Base-by-base conservation (phyloP, 805 yeast genomes). In the Candida patagonica region DNA sequence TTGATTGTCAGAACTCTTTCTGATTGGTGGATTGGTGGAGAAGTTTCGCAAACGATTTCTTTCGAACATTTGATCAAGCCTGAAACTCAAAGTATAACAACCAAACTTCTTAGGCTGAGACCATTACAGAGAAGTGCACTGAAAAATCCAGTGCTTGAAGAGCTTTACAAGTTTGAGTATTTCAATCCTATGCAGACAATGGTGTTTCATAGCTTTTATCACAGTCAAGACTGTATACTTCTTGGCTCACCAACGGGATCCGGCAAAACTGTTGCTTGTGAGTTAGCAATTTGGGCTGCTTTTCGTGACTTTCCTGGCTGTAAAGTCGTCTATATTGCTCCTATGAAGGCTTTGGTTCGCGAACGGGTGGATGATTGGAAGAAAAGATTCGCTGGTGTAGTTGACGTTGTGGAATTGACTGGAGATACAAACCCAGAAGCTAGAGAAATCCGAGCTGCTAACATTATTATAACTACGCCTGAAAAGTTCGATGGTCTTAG, bases 201-300 rank as follows among this genome's bases (percentile, higher is more conserved):
- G 97, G 74, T 81, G 0, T 92, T 92, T 63, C 95, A 88, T 55
- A 74, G 95, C 0, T 62, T 92, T 34, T 92, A 88, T 62, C 78
- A 92, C 58, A 64, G 80, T 1, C 74, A 81, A 46, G 71, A 80
- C 1, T 83, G 82, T 56, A 88, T 81, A 0, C 83, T 92, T 59
- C 84, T 92, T 33, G 99, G 99, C 7, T 87, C 97, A 0, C 99
- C 99, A 2, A 92, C 98, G 2, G 98, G 98, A 19, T 89, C 96
- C 0, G 99, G 99, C 50, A 92, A 92, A 60, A 92, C 98, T 0
- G 81, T 92, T 25, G 97, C 94, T 22, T 95, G 97, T 0, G 99
- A 92, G 56, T 62, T 92, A 41, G 97, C 97, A 0, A 84, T 92
- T 12, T 92, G 97, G 96, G 89, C 87, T 57, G 96, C 98, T 0